Conservation (phyloP, 345 rosid species). For the Heritiera littoralis region DNA sequence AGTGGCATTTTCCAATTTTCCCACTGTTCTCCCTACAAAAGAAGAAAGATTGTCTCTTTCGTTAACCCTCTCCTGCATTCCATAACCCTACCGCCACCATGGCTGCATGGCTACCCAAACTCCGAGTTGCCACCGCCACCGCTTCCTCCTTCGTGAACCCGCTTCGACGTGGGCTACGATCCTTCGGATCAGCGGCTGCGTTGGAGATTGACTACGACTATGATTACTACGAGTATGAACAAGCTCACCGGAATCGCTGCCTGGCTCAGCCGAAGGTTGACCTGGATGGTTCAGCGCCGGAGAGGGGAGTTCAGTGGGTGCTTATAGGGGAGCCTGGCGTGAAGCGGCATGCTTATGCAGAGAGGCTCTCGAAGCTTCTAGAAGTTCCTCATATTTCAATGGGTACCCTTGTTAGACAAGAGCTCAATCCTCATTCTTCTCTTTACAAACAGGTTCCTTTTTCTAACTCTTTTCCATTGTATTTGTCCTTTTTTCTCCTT, state of each 20-base stretch:
- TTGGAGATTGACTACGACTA: constrained; percentile 46
- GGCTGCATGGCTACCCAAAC: constrained; percentile 55
- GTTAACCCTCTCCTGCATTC: neutral
- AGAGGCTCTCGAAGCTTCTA: constrained; percentile 77
- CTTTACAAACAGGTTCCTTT: constrained; percentile 62
- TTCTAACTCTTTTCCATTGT: neutral
- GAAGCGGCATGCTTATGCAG: constrained; percentile 73
- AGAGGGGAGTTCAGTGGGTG: constrained; percentile 95
- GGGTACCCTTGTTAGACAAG: constrained; percentile 82
- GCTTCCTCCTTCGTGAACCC: constrained; percentile 16
- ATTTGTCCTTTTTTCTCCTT: neutral
- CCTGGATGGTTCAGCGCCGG: constrained; percentile 43
- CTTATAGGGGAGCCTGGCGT: constrained; percentile 79
- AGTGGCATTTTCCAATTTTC: neutral
- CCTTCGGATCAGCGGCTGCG: constrained; percentile 72
- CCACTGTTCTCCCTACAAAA: neutral
- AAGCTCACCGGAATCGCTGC: neutral
- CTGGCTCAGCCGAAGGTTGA: constrained; percentile 28
- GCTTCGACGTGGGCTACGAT: constrained; percentile 29
- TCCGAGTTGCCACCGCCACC: constrained; percentile 31
- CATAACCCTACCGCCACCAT: constrained; percentile 46
- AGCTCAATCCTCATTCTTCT: constrained; percentile 73
- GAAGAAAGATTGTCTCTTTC: neutral
- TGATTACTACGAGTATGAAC: constrained; percentile 41
- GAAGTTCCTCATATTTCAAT: constrained; percentile 91